Percentiles rank a stretch among this genome's conserved stretches.
Conservation (phyloP, 768 basidiomycete species). For the Boletellus ananiceps region DNA sequence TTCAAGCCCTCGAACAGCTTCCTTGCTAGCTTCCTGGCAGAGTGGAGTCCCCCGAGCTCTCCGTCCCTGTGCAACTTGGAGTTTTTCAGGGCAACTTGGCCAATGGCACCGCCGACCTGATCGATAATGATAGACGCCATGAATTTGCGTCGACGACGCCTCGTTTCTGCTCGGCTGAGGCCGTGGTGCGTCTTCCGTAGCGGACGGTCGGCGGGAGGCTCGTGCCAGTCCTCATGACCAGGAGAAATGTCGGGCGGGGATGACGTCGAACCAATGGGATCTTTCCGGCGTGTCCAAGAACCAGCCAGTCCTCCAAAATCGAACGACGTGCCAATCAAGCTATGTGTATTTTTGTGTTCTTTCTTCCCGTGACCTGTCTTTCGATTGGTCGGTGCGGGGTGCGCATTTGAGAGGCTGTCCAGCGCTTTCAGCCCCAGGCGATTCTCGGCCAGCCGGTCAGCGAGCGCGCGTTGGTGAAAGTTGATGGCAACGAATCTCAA, state of each 20-base stretch:
- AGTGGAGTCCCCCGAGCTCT: slow-evolving; percentile 52
- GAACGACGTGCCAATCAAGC: slow-evolving; percentile 36
- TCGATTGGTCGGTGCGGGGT: slow-evolving; percentile 36
- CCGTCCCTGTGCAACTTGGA: slow-evolving; percentile 54
- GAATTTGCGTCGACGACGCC: slow-evolving; percentile 43
- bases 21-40: slow-evolving; percentile 61
- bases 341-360: slow-evolving; percentile 40
- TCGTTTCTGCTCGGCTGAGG: slow-evolving; percentile 28
- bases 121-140: slow-evolving; percentile 69
- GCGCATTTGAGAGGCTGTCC: slow-evolving; percentile 66
- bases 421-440: slow-evolving; percentile 63
- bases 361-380: slow-evolving; percentile 41
- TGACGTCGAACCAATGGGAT: slow-evolving; percentile 5
- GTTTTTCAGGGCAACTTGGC: slow-evolving; percentile 66
- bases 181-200: slow-evolving; percentile 14
- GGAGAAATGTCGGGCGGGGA: not conserved
- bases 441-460: slow-evolving; percentile 70
- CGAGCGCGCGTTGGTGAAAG: slow-evolving; percentile 72
- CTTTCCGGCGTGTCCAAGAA: slow-evolving; percentile 16
- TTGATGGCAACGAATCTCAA: slow-evolving; percentile 75
- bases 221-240: slow-evolving; percentile 9
- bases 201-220: slow-evolving; percentile 7
- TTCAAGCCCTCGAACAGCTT: slow-evolving; percentile 64
- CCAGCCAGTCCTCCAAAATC: slow-evolving; percentile 25
- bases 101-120: slow-evolving; percentile 59